These are phyloP conservation scores for Monosporozyma aquatica DNA, from an alignment of 805 yeast genomes.

Conservation along the genomic window DNA sequence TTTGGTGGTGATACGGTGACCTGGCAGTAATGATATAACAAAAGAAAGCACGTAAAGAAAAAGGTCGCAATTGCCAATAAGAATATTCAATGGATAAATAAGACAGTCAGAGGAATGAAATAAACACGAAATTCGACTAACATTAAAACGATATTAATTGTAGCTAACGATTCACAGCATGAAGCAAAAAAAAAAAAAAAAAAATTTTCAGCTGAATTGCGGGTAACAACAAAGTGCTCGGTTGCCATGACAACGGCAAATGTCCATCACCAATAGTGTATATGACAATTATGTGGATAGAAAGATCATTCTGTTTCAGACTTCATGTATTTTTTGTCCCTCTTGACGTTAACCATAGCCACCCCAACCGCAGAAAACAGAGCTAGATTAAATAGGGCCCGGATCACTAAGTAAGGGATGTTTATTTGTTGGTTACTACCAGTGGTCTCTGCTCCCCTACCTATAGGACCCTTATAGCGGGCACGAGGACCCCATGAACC, in stretches of 20 bases:
- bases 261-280: too few species aligned
- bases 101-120: too few species aligned
- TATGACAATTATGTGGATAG: too few species aligned
- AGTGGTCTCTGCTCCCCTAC: not conserved
- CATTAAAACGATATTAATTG: too few species aligned
- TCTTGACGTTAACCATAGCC: conserved; percentile 6
- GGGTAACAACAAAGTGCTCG: not conserved
- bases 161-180: too few species aligned
- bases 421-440: not conserved
- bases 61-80: too few species aligned
- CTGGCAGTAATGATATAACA: not conserved
- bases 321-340: conserved; percentile 9
- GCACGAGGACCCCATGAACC: conserved; percentile 35
- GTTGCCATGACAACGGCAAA: not conserved
- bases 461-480: not conserved
- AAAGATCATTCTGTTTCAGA: too few species aligned
- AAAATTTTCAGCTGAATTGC: too few species aligned
- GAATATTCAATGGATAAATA: too few species aligned
- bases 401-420: conserved; percentile 12
- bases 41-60: not conserved
- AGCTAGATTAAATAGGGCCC: conserved; percentile 18
- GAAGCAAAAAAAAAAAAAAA: not conserved
- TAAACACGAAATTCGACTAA: too few species aligned
- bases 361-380: conserved; percentile 15
- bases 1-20: too few species aligned